phyloP scores from a whole-genome alignment of 1,284 basidiomycete genomes.

The Pyrrhoderma noxium region DNA sequence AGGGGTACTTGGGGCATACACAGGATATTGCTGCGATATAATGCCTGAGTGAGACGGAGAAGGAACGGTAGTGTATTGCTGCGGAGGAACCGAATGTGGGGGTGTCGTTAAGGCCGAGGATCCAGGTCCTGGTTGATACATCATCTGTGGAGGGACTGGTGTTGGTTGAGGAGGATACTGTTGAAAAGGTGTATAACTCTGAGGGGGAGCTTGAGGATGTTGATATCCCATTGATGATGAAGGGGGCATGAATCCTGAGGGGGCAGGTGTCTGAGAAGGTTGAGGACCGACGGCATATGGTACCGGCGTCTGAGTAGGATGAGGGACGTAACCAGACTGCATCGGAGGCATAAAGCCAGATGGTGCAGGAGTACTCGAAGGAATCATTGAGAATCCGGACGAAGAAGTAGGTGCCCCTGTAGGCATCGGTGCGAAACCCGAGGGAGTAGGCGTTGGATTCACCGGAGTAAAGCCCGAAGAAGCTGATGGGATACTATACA shows the following conservation, averaged over 20 bases:
- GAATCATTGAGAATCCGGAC: neutral
- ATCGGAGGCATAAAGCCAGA: constrained; percentile 25
- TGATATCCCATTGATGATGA: constrained; percentile 20
- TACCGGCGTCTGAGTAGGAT: constrained; percentile 31
- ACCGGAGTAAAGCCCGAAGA: constrained; percentile 14
- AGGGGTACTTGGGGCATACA: constrained; percentile 25
- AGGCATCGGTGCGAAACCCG: constrained; percentile 50
- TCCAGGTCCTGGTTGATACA: constrained; percentile 17
- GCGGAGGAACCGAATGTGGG: constrained; percentile 28
- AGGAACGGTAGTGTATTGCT: constrained; percentile 23
- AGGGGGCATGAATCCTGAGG: constrained; percentile 21
- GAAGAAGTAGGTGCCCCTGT: constrained; percentile 25
- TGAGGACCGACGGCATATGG: constrained; percentile 5
- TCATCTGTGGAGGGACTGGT: constrained; percentile 22
- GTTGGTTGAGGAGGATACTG: constrained; percentile 29
- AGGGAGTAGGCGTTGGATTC: constrained; percentile 53
- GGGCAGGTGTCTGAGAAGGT: constrained; percentile 21
- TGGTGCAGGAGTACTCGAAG: constrained; percentile 22
- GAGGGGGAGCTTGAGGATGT: constrained; percentile 13
- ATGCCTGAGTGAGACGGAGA: constrained; percentile 21
- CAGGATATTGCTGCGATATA: constrained; percentile 32
- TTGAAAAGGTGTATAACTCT: constrained; percentile 25
- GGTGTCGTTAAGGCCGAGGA: neutral
- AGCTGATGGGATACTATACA: constrained; percentile 16
- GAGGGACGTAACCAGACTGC: constrained; percentile 19